Evolutionary conservation across 352 stramenopile genomes (phyloP), one percentile per base, ranked within the genome.

Genomic region (Thalassiosira livingstoniorum): DNA sequence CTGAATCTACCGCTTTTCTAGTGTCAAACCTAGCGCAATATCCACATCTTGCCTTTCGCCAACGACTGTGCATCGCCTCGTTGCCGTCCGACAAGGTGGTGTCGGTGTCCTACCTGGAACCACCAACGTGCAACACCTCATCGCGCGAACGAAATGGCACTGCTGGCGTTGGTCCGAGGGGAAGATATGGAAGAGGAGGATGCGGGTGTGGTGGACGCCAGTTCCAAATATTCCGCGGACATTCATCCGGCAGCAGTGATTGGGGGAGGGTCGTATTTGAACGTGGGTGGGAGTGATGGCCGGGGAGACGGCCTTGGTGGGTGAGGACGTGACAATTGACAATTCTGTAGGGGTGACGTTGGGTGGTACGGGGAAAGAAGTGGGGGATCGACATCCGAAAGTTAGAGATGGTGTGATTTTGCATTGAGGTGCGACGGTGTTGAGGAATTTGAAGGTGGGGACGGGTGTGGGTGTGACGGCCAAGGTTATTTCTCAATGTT

Each of bases 331-430:
- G 58, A 94, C 86, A 4, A 90, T 97, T n/a, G n/a, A n/a, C n/a
- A n/a, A n/a, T 78, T 55, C 95, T 35, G 88, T 96, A 47, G 91
- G 92, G 13, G 92, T 96, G 0, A 96, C 93, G 11, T 80, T 96
- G 13, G 93, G 93, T 31, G 92, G 92, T 21, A 97, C 92, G 3
- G 93, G 94, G 4, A 96, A 96, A 71, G 90, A 94, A 64, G 64
- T 66, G 21, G 94, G 94, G n/a, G 92, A 97, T 87, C 77, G 94
- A 32, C 94, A 97, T 87, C 94, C 94, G 15, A 97, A 97, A 77
- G 79, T 97, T 31, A 83, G 83, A 34, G 78, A 90, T 67, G 87
- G 89, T 18, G 92, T 96, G 18, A 88, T 95, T 53, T 83, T 96
- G 57, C 87, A 91, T 47, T 88, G 88, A 54, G 86, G 89, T 11